Conservation (phyloP, 2,329 filamentous ascomycete genomes). For the Alternaria brassicae region DNA sequence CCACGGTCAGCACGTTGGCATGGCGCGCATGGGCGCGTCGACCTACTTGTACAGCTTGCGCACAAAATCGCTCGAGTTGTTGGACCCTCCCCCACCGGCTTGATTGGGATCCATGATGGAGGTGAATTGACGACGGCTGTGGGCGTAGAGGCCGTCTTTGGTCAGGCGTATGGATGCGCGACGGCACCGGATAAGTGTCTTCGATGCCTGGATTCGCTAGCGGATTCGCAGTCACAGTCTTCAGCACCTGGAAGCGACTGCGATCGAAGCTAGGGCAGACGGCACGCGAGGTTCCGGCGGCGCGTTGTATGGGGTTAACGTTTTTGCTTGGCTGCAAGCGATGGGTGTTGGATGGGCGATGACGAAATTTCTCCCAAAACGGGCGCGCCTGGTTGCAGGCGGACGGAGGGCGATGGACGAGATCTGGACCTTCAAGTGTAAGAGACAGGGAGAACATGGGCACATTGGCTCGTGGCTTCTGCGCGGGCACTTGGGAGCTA, state of each 20-base stretch:
- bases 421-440: constrained; percentile 35
- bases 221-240: not conserved
- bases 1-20: constrained; percentile 38
- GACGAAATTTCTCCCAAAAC: constrained; percentile 32
- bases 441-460: constrained; percentile 34
- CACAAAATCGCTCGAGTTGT: constrained; percentile 96
- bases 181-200: constrained; percentile 3
- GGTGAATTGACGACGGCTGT: not conserved
- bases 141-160: constrained; percentile 6
- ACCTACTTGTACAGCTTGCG: constrained; percentile 97
- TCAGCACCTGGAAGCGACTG: constrained; percentile 2
- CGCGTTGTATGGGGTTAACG: constrained; percentile 14
- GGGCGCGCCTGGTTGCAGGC: constrained; percentile 27
- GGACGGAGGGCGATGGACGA: constrained; percentile 27
- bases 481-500: constrained; percentile 33
- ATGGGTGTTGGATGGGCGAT: constrained; percentile 25
- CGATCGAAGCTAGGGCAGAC: constrained; percentile 10
- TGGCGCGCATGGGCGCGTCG: constrained; percentile 2
- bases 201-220: not conserved
- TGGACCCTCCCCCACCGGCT: constrained; percentile 58
- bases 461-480: constrained; percentile 30
- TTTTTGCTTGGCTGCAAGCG: constrained; percentile 22
- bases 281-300: constrained; percentile 27
- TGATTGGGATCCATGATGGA: constrained; percentile 44
- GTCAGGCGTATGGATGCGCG: constrained; percentile 14